These are phyloP conservation scores for Xylaria cubensis DNA, from an alignment of 495 filamentous ascomycete species.

Conservation along the genomic window DNA sequence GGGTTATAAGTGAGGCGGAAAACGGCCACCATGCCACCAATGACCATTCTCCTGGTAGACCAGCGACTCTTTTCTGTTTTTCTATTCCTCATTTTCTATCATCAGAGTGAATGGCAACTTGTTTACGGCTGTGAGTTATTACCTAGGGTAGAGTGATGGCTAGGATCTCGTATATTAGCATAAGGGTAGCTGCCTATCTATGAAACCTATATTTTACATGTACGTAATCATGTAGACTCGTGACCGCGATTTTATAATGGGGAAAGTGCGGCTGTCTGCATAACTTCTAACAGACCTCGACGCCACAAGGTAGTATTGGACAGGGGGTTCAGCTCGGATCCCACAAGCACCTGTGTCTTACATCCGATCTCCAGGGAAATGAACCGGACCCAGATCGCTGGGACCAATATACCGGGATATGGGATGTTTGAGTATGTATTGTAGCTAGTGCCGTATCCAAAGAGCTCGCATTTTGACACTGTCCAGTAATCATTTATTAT, in stretches of 20 bases:
- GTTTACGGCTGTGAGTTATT: conserved; percentile 4
- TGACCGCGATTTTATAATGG: neutral
- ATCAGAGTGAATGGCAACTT: conserved; percentile 4
- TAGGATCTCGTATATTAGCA: conserved; percentile 4
- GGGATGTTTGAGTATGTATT: neutral
- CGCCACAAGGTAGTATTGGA: conserved; percentile 22
- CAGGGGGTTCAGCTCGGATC: conserved; percentile 27
- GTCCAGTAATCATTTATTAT: conserved; percentile 24
- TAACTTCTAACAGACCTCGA: conserved; percentile 1
- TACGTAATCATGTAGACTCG: neutral
- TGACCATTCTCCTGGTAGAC: neutral
- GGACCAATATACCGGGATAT: conserved; percentile 22
- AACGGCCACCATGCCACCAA: neutral
- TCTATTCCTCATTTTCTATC: neutral
- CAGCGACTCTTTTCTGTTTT: neutral
- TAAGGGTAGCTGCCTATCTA: neutral
- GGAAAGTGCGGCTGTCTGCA: conserved; percentile 22
- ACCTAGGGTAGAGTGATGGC: neutral
- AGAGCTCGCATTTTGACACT: neutral
- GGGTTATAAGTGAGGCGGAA: conserved; percentile 15
- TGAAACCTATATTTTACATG: conserved; percentile 6
- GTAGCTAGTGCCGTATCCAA: conserved; percentile 1
- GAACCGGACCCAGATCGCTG: conserved; percentile 27
- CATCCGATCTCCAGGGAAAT: conserved; percentile 26
- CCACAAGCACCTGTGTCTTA: conserved; percentile 2